A percentile compares a stretch with the other conserved stretches of the same genome.
These are phyloP conservation scores for Plenodomus lindquistii DNA, from an alignment of 2,329 filamentous ascomycete genomes.

Conservation along the genomic window DNA sequence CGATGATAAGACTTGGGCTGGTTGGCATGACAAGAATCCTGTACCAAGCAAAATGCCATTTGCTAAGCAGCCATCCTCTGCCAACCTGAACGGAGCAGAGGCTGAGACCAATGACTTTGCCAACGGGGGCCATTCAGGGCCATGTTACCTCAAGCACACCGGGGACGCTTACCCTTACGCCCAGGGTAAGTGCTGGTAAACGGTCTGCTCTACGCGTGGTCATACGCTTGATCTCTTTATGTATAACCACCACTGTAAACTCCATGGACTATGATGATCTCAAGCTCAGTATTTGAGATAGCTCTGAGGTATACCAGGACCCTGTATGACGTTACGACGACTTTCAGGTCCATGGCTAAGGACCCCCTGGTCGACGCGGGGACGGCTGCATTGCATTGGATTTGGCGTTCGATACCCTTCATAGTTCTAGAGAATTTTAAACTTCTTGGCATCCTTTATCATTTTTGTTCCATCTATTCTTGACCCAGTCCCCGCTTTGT, in stretches of 20 bases:
- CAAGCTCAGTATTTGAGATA: neutral
- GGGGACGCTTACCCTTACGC: neutral
- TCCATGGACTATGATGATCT: neutral
- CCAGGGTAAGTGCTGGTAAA: neutral
- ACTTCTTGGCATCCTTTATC: neutral
- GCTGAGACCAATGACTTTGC: neutral
- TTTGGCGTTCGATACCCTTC: neutral
- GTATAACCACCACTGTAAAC: neutral
- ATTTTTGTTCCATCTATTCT: neutral
- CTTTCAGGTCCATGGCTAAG: neutral
- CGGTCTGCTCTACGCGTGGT: neutral
- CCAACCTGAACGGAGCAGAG: neutral
- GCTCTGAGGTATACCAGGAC: neutral
- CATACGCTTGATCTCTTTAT: neutral
- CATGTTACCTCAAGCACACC: neutral
- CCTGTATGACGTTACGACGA: neutral
- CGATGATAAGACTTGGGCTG: slow-evolving; percentile 7
- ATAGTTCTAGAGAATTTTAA: too few species aligned
- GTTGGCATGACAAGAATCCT: slow-evolving; percentile 7
- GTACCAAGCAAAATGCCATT: slow-evolving; percentile 7
- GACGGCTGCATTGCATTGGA: neutral
- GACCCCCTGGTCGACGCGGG: neutral
- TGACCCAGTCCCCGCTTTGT: neutral
- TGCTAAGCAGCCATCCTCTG: neutral
- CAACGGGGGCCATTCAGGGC: neutral